Evolutionary conservation across 2,329 filamentous ascomycete genomes (phyloP).

Genomic region (Aspergillus sp.): DNA sequence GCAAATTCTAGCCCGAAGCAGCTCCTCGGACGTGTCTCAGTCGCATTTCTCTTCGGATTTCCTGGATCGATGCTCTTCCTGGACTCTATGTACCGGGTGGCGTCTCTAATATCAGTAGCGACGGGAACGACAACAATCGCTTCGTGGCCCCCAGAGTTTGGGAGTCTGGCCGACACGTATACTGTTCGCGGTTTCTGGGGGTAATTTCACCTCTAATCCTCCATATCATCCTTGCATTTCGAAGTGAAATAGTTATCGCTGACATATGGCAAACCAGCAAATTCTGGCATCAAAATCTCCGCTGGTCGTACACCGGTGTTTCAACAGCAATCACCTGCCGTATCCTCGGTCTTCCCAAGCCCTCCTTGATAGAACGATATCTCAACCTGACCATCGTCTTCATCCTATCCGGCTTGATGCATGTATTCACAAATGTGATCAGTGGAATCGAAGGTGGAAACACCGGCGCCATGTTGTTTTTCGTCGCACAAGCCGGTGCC

Average conservation of each 20-base stretch:
- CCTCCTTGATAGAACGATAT: slow-evolving; percentile 29
- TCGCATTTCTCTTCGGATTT: slow-evolving; percentile 19
- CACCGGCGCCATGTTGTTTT: slow-evolving; percentile 27
- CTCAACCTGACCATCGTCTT: slow-evolving; percentile 33
- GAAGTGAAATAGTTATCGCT: not conserved
- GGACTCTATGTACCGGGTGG: slow-evolving; percentile 22
- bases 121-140: slow-evolving; percentile 14
- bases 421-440: slow-evolving; percentile 21
- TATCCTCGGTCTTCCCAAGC: slow-evolving; percentile 21
- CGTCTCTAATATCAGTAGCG: slow-evolving; percentile 25
- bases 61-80: slow-evolving; percentile 20
- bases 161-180: slow-evolving; percentile 26
- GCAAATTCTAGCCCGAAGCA: slow-evolving; percentile 13
- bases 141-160: slow-evolving; percentile 30
- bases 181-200: slow-evolving; percentile 33
- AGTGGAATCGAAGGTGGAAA: slow-evolving; percentile 18
- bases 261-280: slow-evolving; percentile 17
- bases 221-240: not conserved
- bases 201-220: slow-evolving; percentile 18
- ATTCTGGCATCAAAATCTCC: slow-evolving; percentile 35
- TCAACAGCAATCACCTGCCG: slow-evolving; percentile 24
- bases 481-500: slow-evolving; percentile 24
- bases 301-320: slow-evolving; percentile 24
- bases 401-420: slow-evolving; percentile 29
- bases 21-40: slow-evolving; percentile 15